These are phyloP conservation scores for Alternaria angustiovoidea DNA, from an alignment of 2,329 filamentous ascomycete species.

Conservation along the genomic window DNA sequence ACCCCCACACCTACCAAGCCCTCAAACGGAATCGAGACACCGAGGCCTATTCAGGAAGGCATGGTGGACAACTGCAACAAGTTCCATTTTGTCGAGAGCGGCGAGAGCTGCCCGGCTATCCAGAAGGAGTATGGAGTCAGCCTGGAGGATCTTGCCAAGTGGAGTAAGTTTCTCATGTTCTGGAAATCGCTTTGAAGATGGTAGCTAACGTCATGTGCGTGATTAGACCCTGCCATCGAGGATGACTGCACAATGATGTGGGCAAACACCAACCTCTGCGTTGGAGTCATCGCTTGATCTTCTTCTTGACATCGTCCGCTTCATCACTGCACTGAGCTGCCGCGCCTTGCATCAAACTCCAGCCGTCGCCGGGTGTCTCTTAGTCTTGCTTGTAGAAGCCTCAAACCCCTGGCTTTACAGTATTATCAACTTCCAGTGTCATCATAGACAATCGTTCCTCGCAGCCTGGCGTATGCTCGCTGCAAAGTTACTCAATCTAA, in stretches of 20 bases:
- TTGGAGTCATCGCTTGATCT: background rate
- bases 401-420: background rate
- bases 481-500: background rate
- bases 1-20: constrained; percentile 10
- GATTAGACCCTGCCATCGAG: background rate
- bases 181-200: background rate
- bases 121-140: constrained; percentile 10
- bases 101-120: constrained; percentile 11
- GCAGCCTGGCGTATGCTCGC: background rate
- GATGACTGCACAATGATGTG: constrained; percentile 14
- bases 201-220: constrained; percentile 2
- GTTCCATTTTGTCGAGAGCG: constrained; percentile 8
- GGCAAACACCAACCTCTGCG: background rate
- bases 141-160: constrained; percentile 16
- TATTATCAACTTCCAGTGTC: background rate
- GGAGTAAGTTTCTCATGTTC: constrained; percentile 6
- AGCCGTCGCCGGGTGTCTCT: background rate
- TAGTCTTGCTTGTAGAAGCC: background rate
- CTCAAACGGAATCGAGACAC: constrained; percentile 11
- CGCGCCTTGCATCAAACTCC: background rate
- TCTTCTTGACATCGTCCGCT: background rate
- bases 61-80: constrained; percentile 17
- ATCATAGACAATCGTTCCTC: background rate
- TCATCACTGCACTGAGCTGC: background rate
- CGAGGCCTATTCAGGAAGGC: constrained; percentile 8